Base-by-base conservation (phyloP, 2,329 filamentous ascomycete genomes). In the Epichloe gansuensis region DNA sequence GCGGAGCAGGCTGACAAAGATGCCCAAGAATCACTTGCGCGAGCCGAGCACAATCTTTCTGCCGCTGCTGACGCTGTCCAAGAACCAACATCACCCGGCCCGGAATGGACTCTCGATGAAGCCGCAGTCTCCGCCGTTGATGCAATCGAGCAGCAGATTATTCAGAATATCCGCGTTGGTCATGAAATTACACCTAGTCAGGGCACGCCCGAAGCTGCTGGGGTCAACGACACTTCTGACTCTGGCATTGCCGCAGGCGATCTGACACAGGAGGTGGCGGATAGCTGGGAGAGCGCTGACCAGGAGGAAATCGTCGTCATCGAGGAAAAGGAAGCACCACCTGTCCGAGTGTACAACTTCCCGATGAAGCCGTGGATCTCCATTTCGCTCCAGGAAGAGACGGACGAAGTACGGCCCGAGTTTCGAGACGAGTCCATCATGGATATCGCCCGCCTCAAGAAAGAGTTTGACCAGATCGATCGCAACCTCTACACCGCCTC, bases 381-480 rank as follows among this genome's bases (percentile, higher is more conserved):
- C 21, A 93, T 98, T 63, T 82, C 80, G 12, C 79, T 97, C 60
- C 74, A 81, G 64, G 72, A 78, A 57, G 68, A 75, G 55, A 69
- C 75, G 54, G 68, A 77, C 13, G 74, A 81, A 53, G 66, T 75
- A 27, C 77, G 79, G 15, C 76, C 84, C 3, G 70, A 75, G 49
- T 84, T 97, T 66, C 83, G 85, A 39, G 81, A 88, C 53, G 85
- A 91, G 58, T 79, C 84, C 43, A 83, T 95, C 60, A 87, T 95
- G 74, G 89, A 95, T 60, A 93, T 98, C 64, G 91, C 93, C 49
- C 82, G 89, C 53, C 76, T 97, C 57, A 95, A 95, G 76, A 97
- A 97, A 71, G 89, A 95, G 5, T 97, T 97, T 61, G 93, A 98
- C 63, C 93, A 97, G 70, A 84, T 96, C 56, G 93, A 98, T 64